phyloP scores from a whole-genome alignment of 345 rosid species.

The Citrus mangshanensis region DNA sequence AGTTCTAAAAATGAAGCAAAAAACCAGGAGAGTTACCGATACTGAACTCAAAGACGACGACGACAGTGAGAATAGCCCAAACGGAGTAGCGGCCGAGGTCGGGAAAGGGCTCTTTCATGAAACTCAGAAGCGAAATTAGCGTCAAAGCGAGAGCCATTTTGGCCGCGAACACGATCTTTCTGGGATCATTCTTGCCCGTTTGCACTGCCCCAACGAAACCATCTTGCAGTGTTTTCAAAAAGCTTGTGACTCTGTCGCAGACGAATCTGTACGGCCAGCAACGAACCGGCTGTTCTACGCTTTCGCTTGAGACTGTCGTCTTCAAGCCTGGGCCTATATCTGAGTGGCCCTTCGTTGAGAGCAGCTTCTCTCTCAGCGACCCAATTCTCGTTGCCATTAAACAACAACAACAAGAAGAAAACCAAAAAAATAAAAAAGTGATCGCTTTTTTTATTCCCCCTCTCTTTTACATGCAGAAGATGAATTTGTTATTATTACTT shows the following conservation, averaged over 20 bases:
- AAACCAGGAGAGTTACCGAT: constrained; percentile 45
- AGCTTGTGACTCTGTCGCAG: constrained; percentile 26
- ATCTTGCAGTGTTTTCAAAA: constrained; percentile 23
- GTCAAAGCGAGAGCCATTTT: constrained; percentile 79
- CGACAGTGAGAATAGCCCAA: constrained; percentile 94
- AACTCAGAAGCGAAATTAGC: constrained; percentile 69
- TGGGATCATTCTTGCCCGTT: constrained; percentile 84
- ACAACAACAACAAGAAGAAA: not conserved
- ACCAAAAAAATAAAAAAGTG: not conserved
- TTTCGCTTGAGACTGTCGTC: constrained; percentile 23
- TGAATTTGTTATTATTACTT: too few species aligned
- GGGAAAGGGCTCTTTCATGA: constrained; percentile 53
- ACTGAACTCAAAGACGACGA: constrained; percentile 91
- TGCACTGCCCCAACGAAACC: constrained; percentile 47
- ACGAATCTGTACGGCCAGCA: constrained; percentile 37
- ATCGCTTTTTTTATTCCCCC: not conserved
- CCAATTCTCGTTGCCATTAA: constrained; percentile 31
- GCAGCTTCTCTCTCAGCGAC: constrained; percentile 51
- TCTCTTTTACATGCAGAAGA: too few species aligned
- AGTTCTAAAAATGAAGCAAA: not conserved
- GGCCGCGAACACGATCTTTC: constrained; percentile 82
- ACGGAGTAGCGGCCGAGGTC: constrained; percentile 67
- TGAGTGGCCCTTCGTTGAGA: constrained; percentile 47
- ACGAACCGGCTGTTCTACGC: constrained; percentile 1
- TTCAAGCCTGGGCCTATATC: constrained; percentile 37